phyloP scores from a whole-genome alignment of 495 filamentous ascomycete genomes.

The Penicillium coffeae region DNA sequence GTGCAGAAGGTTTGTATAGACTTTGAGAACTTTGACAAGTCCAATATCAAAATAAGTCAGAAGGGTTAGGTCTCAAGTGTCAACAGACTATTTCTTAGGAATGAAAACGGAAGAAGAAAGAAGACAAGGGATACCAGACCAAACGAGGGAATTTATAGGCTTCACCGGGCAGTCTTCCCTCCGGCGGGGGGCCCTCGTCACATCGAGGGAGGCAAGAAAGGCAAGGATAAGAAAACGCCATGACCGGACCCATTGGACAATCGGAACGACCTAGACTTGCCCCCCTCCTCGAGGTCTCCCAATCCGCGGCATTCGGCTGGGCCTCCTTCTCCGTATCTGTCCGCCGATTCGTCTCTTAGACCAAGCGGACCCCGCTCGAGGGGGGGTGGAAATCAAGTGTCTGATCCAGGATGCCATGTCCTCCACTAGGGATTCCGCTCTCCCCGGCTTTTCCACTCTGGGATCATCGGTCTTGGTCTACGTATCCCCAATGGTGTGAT shows the following conservation, averaged over 20 bases:
- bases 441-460: slow-evolving; percentile 21
- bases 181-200: slow-evolving; percentile 31
- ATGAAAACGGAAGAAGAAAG: slow-evolving; percentile 57
- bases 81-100: slow-evolving; percentile 39
- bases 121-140: slow-evolving; percentile 31
- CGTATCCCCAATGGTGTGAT: slow-evolving; percentile 14
- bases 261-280: slow-evolving; percentile 44
- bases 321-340: slow-evolving; percentile 30
- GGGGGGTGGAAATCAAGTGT: slow-evolving; percentile 39
- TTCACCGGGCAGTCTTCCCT: slow-evolving; percentile 46
- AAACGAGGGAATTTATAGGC: slow-evolving; percentile 63
- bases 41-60: slow-evolving; percentile 8
- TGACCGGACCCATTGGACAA: slow-evolving; percentile 39
- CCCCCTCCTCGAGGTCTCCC: slow-evolving; percentile 40
- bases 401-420: slow-evolving; percentile 30
- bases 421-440: slow-evolving; percentile 32
- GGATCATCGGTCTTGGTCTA: slow-evolving; percentile 25
- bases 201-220: slow-evolving; percentile 19
- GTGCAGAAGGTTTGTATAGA: slow-evolving; percentile 5
- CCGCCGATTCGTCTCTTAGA: slow-evolving; percentile 43
- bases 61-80: slow-evolving; percentile 18
- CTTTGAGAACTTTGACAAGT: slow-evolving; percentile 15
- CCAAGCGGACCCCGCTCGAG: slow-evolving; percentile 49
- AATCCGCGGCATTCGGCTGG: slow-evolving; percentile 38
- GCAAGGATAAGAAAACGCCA: slow-evolving; percentile 22